A percentile compares a stretch with the other conserved stretches of the same genome.
Evolutionary conservation across 1,284 basidiomycete species (phyloP).

Genomic region (Albatrellus sp.): DNA sequence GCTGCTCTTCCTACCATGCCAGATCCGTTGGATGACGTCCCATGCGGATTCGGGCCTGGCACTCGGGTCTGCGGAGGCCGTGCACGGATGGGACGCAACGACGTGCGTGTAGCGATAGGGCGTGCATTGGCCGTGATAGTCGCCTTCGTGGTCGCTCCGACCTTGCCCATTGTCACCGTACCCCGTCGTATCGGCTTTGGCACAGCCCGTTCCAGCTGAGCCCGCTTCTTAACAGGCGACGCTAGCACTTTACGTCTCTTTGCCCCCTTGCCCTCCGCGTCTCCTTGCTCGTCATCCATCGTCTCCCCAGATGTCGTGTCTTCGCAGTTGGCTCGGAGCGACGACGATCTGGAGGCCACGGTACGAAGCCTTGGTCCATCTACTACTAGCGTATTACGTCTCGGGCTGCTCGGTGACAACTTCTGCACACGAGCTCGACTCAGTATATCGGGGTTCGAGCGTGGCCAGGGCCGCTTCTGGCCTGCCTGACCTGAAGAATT

Average conservation of each 20-base stretch:
- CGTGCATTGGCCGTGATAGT: not conserved
- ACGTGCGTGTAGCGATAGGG: constrained; percentile 9
- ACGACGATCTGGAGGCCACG: constrained; percentile 3
- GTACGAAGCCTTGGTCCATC: constrained; percentile 3
- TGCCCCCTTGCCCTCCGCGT: not conserved
- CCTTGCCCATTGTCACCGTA: not conserved
- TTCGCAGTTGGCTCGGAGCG: constrained; percentile 3
- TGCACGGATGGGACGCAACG: constrained; percentile 3
- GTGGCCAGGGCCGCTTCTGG: constrained; percentile 16
- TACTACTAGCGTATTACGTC: not conserved
- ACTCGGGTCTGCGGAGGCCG: constrained; percentile 1
- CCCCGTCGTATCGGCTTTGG: too few relatives aligned
- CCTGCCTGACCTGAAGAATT: constrained; percentile 14
- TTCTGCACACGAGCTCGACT: constrained; percentile 2
- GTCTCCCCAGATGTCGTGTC: constrained; percentile 8
- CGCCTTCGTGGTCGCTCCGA: not conserved
- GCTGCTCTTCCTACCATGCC: too few relatives aligned
- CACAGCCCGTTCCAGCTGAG: too few relatives aligned
- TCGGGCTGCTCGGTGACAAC: constrained; percentile 6
- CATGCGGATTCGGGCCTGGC: too few relatives aligned
- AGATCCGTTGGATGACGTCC: too few relatives aligned
- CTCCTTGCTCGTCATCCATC: constrained; percentile 7
- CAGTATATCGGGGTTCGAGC: constrained; percentile 6
- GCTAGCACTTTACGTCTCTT: constrained; percentile 1
- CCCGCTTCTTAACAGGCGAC: constrained; percentile 9